Evolutionary conservation across 1,139 yeast genomes (phyloP).

Genomic region (Kodamaea derodonti): DNA sequence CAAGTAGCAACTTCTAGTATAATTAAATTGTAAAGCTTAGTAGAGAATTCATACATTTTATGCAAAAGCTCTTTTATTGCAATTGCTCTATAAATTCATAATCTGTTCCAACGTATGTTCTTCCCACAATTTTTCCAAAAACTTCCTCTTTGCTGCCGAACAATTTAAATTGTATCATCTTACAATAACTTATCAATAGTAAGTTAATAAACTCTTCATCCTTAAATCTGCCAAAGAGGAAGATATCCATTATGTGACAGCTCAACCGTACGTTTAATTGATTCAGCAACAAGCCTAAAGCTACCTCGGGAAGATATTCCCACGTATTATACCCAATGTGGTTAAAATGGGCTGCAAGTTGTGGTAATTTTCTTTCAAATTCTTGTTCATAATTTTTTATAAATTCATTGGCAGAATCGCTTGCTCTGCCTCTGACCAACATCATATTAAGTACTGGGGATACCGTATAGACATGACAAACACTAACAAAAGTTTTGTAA

Average conservation of each 20-base stretch:
- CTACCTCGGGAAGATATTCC: constrained; percentile 23
- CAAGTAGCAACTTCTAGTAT: too few species aligned
- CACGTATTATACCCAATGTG: constrained; percentile 30
- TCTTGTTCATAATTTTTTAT: constrained; percentile 43
- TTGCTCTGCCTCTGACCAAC: not conserved
- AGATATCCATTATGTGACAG: constrained; percentile 47
- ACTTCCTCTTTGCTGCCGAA: constrained; percentile 50
- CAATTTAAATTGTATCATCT: constrained; percentile 46
- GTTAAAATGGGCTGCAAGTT: constrained; percentile 49
- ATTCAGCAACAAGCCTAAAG: constrained; percentile 19
- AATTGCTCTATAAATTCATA: constrained; percentile 39
- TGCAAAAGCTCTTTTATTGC: not conserved
- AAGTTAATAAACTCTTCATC: constrained; percentile 50
- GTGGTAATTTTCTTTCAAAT: constrained; percentile 40
- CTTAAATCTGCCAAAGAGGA: constrained; percentile 39
- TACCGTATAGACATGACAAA: constrained; percentile 27
- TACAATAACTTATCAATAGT: constrained; percentile 45
- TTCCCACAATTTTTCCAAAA: constrained; percentile 18
- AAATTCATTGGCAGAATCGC: constrained; percentile 10
- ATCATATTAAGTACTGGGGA: not conserved
- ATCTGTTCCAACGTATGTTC: constrained; percentile 46
- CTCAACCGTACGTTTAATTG: constrained; percentile 24
- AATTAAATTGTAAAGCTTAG: too few species aligned
- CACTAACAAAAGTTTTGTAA: constrained; percentile 39
- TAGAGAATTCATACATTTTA: too few species aligned